Base-by-base conservation (phyloP, 257 asterid genomes). In the Solanum medicagineum region DNA sequence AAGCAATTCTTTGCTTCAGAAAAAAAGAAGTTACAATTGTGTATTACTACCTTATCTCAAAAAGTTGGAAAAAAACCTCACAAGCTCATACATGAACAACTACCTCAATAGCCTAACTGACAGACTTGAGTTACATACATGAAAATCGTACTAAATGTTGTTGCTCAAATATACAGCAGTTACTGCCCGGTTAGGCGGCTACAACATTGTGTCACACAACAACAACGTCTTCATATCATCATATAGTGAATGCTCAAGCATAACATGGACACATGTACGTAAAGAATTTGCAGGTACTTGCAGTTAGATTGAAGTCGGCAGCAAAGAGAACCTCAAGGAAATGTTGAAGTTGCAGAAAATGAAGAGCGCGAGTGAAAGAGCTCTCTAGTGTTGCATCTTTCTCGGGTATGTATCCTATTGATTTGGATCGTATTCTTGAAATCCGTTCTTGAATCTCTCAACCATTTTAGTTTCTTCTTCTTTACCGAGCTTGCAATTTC, bases 381-480 rank as follows among this genome's bases (percentile, higher is more conserved):
- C 51, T 69, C 20, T 49, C 62, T 51, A 59, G 60, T 68, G 19
- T 62, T 12, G 77, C 87, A 89, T 93, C 88, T 87, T 53, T 53
- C 40, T 77, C 60, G 69, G 84, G 75, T 68, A 74, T 87, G 36
- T 32, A 32, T 32, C 86, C 93, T 91, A 94, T 86, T 83, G 86
- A 70, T 88, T 91, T 65, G 98, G 97, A 73, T 95, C 95, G 62
- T 87, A 94, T 85, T 92, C 94, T 83, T 85, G 86, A 86, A 91
- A 96, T 65, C 68, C 92, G 80, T 87, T 89, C 96, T 93, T 96
- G 84, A 96, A 96, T 66, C 80, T 51, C 42, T 92, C 93, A 0
- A 92, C 93, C 94, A 92, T 90, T 90, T 86, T 80, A 17, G 88
- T 90, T 91, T 96, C 99, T 90, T 95, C 97, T 10, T 93, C 98